Percentiles rank a stretch among this genome's conserved stretches.
Evolutionary conservation across 495 filamentous ascomycete genomes (phyloP).

Genomic region (Aspergillus bertholletiae): DNA sequence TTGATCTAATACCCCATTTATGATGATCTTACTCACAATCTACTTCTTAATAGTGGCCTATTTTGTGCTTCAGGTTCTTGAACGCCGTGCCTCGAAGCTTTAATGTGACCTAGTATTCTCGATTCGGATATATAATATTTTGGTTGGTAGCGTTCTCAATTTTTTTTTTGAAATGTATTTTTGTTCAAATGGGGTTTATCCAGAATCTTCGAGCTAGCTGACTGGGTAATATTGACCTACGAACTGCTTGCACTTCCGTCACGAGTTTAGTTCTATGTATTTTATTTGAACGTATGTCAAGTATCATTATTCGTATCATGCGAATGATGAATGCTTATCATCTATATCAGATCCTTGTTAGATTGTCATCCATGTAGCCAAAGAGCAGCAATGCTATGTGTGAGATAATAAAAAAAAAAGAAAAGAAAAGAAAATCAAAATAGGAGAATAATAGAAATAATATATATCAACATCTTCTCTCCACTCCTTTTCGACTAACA

Average conservation of each 20-base stretch:
- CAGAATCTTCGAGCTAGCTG: neutral
- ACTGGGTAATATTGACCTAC: neutral
- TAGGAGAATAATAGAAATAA: neutral
- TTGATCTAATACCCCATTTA: constrained; percentile 10
- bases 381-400: neutral
- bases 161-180: neutral
- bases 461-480: constrained; percentile 45
- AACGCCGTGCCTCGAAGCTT: constrained; percentile 32
- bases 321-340: constrained; percentile 4
- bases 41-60: constrained; percentile 31
- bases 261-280: neutral
- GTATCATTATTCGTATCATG: constrained; percentile 12
- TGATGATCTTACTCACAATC: constrained; percentile 10
- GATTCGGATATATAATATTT: neutral
- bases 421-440: neutral
- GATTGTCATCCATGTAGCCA: neutral
- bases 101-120: constrained; percentile 3
- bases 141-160: neutral
- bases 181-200: neutral
- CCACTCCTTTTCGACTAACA: constrained; percentile 80
- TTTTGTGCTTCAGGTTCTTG: constrained; percentile 26
- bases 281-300: neutral
- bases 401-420: too few relatives aligned
- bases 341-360: neutral
- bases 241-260: neutral